These are phyloP conservation scores for Suillus sp. DNA, from an alignment of 768 basidiomycete species.

Conservation along the genomic window DNA sequence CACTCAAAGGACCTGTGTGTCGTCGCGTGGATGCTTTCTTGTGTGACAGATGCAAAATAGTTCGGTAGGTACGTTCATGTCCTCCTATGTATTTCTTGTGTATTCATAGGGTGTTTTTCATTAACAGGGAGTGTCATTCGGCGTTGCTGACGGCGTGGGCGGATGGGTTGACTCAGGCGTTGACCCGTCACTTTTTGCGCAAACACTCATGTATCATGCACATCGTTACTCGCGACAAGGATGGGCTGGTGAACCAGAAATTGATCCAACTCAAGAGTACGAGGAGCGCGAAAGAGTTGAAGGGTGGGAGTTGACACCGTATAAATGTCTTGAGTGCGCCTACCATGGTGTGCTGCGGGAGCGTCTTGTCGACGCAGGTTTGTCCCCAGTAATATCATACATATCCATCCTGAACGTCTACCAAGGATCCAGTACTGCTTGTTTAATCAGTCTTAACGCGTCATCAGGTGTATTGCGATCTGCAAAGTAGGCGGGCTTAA, in stretches of 20 bases:
- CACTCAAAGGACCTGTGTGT: conserved; percentile 8
- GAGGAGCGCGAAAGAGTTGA: conserved; percentile 64
- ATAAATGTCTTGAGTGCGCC: conserved; percentile 71
- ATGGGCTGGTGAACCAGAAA: conserved; percentile 85
- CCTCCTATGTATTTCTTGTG: conserved; percentile 14
- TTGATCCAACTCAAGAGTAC: conserved; percentile 74
- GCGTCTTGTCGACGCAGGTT: conserved; percentile 55
- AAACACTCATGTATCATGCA: conserved; percentile 88
- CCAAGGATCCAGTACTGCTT: conserved; percentile 83
- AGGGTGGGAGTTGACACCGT: conserved; percentile 69
- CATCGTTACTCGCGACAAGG: conserved; percentile 69
- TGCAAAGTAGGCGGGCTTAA: conserved; percentile 59
- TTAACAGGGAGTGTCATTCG: conserved; percentile 72
- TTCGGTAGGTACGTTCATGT: conserved; percentile 59
- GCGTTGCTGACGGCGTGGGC: conserved; percentile 91
- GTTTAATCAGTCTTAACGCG: conserved; percentile 72
- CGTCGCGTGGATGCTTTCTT: conserved; percentile 13
- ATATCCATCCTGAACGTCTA: conserved; percentile 9
- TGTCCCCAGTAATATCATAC: conserved; percentile 19
- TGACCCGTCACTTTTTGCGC: conserved; percentile 89
- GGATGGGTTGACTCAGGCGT: conserved; percentile 86
- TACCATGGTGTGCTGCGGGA: conserved; percentile 73
- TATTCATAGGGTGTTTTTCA: conserved; percentile 25
- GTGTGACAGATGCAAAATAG: conserved; percentile 66
- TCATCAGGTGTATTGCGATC: conserved; percentile 74